Base-by-base conservation (phyloP, 2,329 filamentous ascomycete genomes). In the Plenodomus biglobosus region DNA sequence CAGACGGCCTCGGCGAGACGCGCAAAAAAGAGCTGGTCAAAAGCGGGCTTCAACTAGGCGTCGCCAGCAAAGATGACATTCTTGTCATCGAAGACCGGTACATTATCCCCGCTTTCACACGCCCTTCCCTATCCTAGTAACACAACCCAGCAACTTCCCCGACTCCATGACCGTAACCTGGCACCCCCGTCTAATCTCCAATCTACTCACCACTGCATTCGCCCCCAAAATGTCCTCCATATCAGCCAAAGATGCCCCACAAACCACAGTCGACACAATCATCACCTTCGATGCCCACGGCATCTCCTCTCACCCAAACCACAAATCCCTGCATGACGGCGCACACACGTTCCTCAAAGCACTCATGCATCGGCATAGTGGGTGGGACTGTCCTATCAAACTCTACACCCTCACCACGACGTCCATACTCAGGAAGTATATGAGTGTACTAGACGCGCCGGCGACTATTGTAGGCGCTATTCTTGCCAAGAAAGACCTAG, bases 251-350 rank as follows among this genome's bases (percentile, higher is more conserved):
- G 61, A 71, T 19, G 70, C 78, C 1, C 81, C 81, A 1, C 68
- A 74, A 30, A 75, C 81, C 0, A 79, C 75, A 43, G 90, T 95
- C 66, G 90, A 96, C 72, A 81, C 87, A 21, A 80, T 99, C 59
- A 78, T 99, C 57, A 99, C 94, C 22, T 99, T 99, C 68, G 94
- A 99, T 75, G 68, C 73, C n/a, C 56, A 74, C 40, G 94, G 94
- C 50, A 80, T 99, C 40, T 96, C 90, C 49, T 83, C 83, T 37
- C 94, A 99, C 73, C 90, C 91, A 18, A 99, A 99, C 77, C 94
- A 99, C 76, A 87, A 88, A 55, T 91, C 91, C 5, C 82, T 97
- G 8, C 91, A 91, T 75, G 81, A 88, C 70, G 94, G 92, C 48
- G 89, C 90, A 6, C 81, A 83, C 38, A 73, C 81, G 40, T 97